Base-by-base conservation (phyloP, 768 basidiomycete genomes). In the Mycena sanguinolenta region DNA sequence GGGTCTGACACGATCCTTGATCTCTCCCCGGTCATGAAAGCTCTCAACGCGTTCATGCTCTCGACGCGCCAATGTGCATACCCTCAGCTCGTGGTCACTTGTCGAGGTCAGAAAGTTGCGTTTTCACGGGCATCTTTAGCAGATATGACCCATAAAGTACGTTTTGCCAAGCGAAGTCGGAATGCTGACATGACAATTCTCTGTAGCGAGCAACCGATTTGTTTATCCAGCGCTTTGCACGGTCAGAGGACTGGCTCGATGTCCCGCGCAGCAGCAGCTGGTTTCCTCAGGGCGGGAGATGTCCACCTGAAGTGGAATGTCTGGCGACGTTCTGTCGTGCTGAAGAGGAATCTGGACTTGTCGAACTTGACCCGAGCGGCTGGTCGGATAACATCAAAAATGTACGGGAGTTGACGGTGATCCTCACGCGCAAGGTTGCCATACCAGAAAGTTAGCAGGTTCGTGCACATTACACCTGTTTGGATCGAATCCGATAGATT, bases 41-140 rank as follows among this genome's bases (percentile, higher is more conserved):
- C 67, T 4, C 34, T 69, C 0, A 57, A 69, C 39, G 54, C 67
- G n/a, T 69, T 63, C 54, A 49, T 63, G 54, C 60, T 28, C 27
- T 58, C 67, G 2, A 69, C 54, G 36, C 67, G 55, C 19, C 61
- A 69, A 52, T 69, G 67, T 36, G 55, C 61, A 25, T 69, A 58
- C 25, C 67, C 67, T 1, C 67, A 69, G 28, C 67, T 69, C 7
- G 46, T 69, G 10, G 67, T 69, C 2, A 49, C 67, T 10, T 69
- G 67, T 19, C 67, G 61, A 2, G 67, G 61, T 13, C 60, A 63
- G 19, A 27, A 17, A 28, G 21, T 32, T 10, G 67, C 61, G 4
- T 69, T 69, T 30, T 69, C 67, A n/a, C 60, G 67, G 3, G 34
- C 16, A 8, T 44, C 54, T 8, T 7, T 69, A 12, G 3, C 36